Evolutionary conservation across 495 filamentous ascomycete species (phyloP).

Genomic region (Penicillium subrubescens): DNA sequence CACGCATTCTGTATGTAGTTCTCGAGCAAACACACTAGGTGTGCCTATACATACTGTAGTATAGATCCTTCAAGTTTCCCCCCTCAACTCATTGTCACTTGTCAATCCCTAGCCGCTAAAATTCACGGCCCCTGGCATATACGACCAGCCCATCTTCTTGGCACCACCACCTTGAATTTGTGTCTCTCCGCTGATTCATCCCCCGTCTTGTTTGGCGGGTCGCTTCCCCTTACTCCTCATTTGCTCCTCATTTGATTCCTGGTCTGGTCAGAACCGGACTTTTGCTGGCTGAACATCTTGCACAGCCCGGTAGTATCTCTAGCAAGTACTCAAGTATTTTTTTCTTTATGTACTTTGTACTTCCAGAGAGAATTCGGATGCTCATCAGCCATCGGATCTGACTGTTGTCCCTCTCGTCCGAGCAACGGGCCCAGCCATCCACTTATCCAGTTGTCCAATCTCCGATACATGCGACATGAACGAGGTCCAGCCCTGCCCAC

Average conservation of each 20-base stretch:
- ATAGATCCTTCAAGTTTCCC: background rate
- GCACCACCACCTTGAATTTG: background rate
- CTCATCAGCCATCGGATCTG: background rate
- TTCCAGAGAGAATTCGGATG: background rate
- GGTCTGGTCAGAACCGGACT: background rate
- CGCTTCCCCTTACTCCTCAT: constrained; percentile 18
- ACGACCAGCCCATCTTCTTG: constrained; percentile 2
- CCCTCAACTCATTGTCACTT: background rate
- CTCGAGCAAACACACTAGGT: too few species aligned
- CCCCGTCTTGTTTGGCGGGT: constrained; percentile 3
- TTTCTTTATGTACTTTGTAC: background rate
- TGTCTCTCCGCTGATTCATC: constrained; percentile 6
- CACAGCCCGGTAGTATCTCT: background rate
- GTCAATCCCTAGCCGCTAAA: background rate
- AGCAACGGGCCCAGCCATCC: background rate
- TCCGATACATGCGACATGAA: background rate
- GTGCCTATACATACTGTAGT: too few species aligned
- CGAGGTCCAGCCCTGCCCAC: constrained; percentile 4
- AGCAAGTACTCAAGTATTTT: background rate
- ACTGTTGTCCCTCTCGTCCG: background rate
- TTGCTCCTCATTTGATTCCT: background rate
- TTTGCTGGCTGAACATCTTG: background rate
- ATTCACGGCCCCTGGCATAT: constrained; percentile 20
- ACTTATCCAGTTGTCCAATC: background rate
- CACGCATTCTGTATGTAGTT: too few species aligned